Conservation (phyloP, 768 basidiomycete species). For the Podaxis mareebaensis region DNA sequence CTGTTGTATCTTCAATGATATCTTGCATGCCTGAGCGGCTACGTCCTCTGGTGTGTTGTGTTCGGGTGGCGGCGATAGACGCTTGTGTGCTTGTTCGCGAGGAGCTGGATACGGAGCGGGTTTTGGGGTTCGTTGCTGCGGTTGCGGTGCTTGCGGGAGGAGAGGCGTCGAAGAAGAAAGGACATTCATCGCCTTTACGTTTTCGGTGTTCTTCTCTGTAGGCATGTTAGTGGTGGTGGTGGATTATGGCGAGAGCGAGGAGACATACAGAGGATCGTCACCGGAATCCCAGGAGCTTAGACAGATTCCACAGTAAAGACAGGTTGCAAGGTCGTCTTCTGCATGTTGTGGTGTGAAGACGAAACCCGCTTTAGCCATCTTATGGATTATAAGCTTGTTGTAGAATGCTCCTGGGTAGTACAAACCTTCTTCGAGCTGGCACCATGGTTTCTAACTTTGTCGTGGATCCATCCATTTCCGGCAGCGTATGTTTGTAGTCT, state of each 20-base stretch:
- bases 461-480: slow-evolving; percentile 69
- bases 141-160: slow-evolving; percentile 13
- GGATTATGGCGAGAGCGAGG: not conserved
- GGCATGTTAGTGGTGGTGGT: slow-evolving; percentile 7
- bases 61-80: slow-evolving; percentile 21
- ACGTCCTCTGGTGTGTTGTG: slow-evolving; percentile 6
- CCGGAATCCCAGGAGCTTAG: slow-evolving; percentile 85
- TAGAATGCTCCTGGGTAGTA: not conserved
- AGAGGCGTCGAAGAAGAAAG: slow-evolving; percentile 37
- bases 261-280: slow-evolving; percentile 82
- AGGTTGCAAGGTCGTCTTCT: slow-evolving; percentile 81
- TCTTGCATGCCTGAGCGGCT: slow-evolving; percentile 9
- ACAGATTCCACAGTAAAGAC: slow-evolving; percentile 79
- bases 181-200: slow-evolving; percentile 50
- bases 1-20: slow-evolving; percentile 11
- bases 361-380: slow-evolving; percentile 94
- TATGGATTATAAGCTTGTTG: slow-evolving; percentile 7
- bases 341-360: slow-evolving; percentile 68
- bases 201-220: slow-evolving; percentile 74
- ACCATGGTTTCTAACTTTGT: slow-evolving; percentile 56
- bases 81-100: slow-evolving; percentile 27
- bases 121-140: not conserved
- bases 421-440: slow-evolving; percentile 72
- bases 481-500: slow-evolving; percentile 63
- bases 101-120: slow-evolving; percentile 16